Conservation (phyloP, 306 rosid species). For the Cucurbita moschata region DNA sequence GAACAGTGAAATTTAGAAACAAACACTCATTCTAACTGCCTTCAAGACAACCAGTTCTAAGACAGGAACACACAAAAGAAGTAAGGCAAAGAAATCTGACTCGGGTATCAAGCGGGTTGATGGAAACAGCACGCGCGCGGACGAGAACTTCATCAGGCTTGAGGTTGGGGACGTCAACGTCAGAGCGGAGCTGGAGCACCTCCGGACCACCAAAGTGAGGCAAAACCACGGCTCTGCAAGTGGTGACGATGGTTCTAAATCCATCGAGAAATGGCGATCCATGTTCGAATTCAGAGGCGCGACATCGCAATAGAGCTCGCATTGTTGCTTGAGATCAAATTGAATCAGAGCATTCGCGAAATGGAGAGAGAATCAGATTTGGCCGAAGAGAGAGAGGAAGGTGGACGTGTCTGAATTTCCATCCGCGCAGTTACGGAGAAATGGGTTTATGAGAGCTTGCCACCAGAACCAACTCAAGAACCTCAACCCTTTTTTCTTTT, state of each 20-base stretch:
- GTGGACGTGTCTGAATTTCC: slow-evolving; percentile 51
- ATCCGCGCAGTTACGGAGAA: slow-evolving; percentile 19
- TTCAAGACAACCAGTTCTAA: too few relatives aligned
- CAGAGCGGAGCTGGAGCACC: slow-evolving; percentile 33
- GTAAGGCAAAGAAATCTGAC: slow-evolving; percentile 20
- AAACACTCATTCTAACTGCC: background rate
- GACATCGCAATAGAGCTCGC: slow-evolving; percentile 18
- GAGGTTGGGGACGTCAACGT: slow-evolving; percentile 47
- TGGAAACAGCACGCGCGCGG: slow-evolving; percentile 61
- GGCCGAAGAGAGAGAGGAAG: background rate
- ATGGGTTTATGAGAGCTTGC: background rate
- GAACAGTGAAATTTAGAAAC: background rate
- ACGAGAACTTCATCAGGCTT: slow-evolving; percentile 40
- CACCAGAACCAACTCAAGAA: background rate
- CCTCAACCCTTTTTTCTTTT: background rate
- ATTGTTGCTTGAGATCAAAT: background rate
- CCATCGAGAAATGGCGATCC: background rate
- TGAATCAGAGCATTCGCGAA: too few relatives aligned
- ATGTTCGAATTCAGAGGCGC: background rate
- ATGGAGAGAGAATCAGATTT: too few relatives aligned
- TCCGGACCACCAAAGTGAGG: slow-evolving; percentile 77
- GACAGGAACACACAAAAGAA: background rate
- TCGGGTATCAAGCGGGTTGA: slow-evolving; percentile 76
- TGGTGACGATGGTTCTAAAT: slow-evolving; percentile 27
- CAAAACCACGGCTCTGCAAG: slow-evolving; percentile 57